Base-by-base conservation (phyloP, 257 asterid genomes). In the Penstemon newberryi region DNA sequence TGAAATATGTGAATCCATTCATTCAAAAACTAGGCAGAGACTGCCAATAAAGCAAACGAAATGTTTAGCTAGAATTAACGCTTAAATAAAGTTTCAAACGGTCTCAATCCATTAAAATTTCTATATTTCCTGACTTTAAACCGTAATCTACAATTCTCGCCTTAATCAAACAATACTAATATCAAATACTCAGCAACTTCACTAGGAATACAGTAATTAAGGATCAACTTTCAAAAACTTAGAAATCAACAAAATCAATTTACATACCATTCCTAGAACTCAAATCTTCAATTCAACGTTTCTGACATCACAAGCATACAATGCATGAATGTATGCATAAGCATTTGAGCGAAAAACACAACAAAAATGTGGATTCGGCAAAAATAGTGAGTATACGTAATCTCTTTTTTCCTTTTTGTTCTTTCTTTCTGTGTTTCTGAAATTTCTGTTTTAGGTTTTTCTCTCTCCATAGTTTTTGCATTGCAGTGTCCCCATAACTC, bases 251-350 rank as follows among this genome's bases (percentile, higher is more conserved):
- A 40, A 0, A 70, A 51, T 7, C 10, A 10, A 50, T 54, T 37
- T 46, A 18, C 67, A 63, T 73, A 88, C 96, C 96, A 86, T 88
- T 79, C 74, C 54, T 15, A 65, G 41, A 66, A 71, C 77, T 50
- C 47, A 77, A 63, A 71, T 75, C 73, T 47, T 70, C 73, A 80
- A 72, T 60, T 65, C 72, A 70, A 58, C 56, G 80, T 47, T 56
- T 79, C 78, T 40, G 73, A 75, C 37, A 50, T 63, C 71, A 69
- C 63, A 68, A 47, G 73, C 64, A 46, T 10, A 70, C 8, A 68
- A 61, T 52, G 73, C 5, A 38, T 70, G 73, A 78, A 68, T 67
- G 66, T 25, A 25, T 25, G 33, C 33, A 25, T 25, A 1, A 25
- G 33, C 44, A 47, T 59, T 37, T 70, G 64, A 75, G 46, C 57